Percentiles rank a stretch among this genome's conserved stretches.
Conservation (phyloP, 1,284 basidiomycete genomes). For the Leccinum pachyderme region DNA sequence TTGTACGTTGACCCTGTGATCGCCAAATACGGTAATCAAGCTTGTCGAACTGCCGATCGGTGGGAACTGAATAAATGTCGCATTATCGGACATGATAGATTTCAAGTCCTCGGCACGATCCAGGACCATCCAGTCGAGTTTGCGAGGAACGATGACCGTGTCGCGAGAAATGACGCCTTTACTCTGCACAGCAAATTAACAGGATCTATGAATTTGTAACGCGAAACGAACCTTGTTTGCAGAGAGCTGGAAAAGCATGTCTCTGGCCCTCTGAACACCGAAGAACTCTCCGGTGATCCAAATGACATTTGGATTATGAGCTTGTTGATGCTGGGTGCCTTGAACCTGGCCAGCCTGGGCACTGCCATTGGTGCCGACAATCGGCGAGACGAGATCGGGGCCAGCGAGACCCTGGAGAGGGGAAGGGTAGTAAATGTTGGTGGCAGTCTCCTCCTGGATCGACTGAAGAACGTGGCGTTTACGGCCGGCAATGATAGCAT, state of each 20-base stretch:
- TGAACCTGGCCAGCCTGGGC: slow-evolving; percentile 20
- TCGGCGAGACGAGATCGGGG: slow-evolving; percentile 46
- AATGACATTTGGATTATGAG: slow-evolving; percentile 71
- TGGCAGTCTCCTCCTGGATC: slow-evolving; percentile 96
- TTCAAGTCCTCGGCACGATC: slow-evolving; percentile 91
- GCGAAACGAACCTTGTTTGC: slow-evolving; percentile 70
- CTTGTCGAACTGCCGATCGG: slow-evolving; percentile 88
- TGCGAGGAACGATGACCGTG: slow-evolving; percentile 91
- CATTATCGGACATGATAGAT: slow-evolving; percentile 93
- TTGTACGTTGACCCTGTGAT: slow-evolving; percentile 93
- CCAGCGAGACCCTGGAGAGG: slow-evolving; percentile 86
- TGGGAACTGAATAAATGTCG: slow-evolving; percentile 94
- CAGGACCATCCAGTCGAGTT: slow-evolving; percentile 97
- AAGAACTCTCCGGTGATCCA: slow-evolving; percentile 99
- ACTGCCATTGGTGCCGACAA: slow-evolving; percentile 35
- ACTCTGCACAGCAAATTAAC: slow-evolving; percentile 53
- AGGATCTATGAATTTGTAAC: background rate
- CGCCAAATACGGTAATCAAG: slow-evolving; percentile 91
- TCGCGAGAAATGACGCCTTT: slow-evolving; percentile 91
- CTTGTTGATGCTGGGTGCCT: slow-evolving; percentile 24
- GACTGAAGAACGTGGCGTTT: slow-evolving; percentile 87
- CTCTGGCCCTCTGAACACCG: slow-evolving; percentile 90
- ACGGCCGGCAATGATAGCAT: slow-evolving; percentile 88
- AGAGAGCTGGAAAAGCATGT: slow-evolving; percentile 91
- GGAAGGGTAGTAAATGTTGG: slow-evolving; percentile 94